phyloP scores from a whole-genome alignment of 2,329 filamentous ascomycete genomes.

The Ophiostoma sp. region DNA sequence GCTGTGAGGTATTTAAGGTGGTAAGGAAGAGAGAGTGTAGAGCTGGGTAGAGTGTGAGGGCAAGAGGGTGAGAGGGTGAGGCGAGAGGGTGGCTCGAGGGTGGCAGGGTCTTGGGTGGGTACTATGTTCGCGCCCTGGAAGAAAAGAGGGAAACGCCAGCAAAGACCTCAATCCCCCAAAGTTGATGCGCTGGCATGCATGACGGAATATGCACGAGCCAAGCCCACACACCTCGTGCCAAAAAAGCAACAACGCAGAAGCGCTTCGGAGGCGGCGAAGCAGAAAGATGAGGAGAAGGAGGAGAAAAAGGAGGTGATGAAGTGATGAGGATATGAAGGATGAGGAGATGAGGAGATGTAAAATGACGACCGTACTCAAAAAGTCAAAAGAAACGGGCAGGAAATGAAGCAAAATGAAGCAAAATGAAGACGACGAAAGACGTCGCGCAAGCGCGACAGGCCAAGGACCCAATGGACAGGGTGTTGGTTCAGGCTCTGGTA shows the following conservation, averaged over 20 bases:
- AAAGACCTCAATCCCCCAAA: not conserved
- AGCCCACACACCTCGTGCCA: constrained; percentile 43
- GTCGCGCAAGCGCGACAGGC: not conserved
- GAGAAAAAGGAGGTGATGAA: not conserved
- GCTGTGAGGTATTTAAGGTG: constrained; percentile 42
- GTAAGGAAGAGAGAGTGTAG: constrained; percentile 23
- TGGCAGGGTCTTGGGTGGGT: constrained; percentile 36
- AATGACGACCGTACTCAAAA: not conserved
- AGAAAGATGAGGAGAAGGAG: not conserved
- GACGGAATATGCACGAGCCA: constrained; percentile 58
- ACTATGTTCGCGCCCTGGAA: constrained; percentile 40
- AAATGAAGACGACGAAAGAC: not conserved
- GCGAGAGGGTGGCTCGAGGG: constrained; percentile 28
- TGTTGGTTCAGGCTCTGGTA: not conserved
- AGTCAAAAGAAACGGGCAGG: not conserved
- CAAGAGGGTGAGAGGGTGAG: constrained; percentile 5
- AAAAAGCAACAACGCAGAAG: constrained; percentile 43
- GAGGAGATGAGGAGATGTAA: not conserved
- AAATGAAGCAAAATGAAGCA: not conserved
- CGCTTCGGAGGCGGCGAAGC: not conserved
- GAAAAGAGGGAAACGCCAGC: constrained; percentile 31
- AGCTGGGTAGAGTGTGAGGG: constrained; percentile 40
- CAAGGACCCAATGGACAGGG: not conserved
- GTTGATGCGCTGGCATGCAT: constrained; percentile 44
- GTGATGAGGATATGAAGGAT: not conserved